Percentiles rank a stretch among this genome's conserved stretches.
phyloP scores from a whole-genome alignment of 2,329 filamentous ascomycete genomes.

The Aureobasidium musti region DNA sequence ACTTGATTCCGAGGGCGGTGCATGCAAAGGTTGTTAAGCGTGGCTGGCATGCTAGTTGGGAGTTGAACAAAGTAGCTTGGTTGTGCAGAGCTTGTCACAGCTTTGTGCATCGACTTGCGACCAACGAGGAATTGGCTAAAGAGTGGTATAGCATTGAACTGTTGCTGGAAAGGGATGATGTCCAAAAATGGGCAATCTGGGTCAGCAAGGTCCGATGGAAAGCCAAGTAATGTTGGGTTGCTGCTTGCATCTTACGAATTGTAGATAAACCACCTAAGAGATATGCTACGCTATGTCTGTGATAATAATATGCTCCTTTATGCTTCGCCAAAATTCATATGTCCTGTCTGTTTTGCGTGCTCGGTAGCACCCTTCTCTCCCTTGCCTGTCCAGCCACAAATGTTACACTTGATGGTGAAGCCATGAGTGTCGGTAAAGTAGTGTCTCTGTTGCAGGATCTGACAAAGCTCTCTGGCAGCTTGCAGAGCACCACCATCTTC shows the following conservation, averaged over 20 bases:
- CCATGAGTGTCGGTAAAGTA: constrained; percentile 89
- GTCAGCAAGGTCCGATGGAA: constrained; percentile 75
- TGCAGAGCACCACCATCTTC: constrained; percentile 57
- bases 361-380: constrained; percentile 64
- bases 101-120: constrained; percentile 74
- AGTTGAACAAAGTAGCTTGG: constrained; percentile 80
- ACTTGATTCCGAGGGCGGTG: constrained; percentile 76
- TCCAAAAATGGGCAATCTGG: constrained; percentile 71
- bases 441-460: constrained; percentile 66
- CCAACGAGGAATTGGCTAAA: constrained; percentile 75
- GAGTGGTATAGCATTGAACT: constrained; percentile 72
- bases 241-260: background rate
- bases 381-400: constrained; percentile 67
- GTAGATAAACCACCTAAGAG: background rate
- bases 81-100: constrained; percentile 80
- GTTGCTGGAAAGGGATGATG: constrained; percentile 69
- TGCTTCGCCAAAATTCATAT: constrained; percentile 57
- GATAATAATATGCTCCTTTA: constrained; percentile 1
- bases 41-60: constrained; percentile 75
- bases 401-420: constrained; percentile 76
- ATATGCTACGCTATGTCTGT: background rate
- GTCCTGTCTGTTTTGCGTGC: constrained; percentile 64
- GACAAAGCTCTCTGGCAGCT: constrained; percentile 59
- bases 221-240: constrained; percentile 31
- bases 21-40: constrained; percentile 75